phyloP scores from a whole-genome alignment of 2,329 filamentous ascomycete genomes.

The Colletotrichum lindemuthianum region DNA sequence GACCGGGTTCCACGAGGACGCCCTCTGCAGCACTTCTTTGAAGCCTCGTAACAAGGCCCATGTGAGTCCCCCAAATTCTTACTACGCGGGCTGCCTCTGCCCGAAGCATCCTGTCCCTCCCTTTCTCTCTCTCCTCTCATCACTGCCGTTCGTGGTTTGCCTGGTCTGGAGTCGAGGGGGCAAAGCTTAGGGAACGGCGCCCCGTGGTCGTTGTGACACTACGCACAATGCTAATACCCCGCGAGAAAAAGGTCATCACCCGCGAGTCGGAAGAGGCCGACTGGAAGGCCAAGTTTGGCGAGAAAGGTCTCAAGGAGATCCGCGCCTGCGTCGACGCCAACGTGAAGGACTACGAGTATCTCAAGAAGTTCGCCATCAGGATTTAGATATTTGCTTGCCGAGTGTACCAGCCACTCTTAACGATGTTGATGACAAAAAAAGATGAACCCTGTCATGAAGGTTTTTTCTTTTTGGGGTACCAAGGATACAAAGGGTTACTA shows the following conservation, averaged over 20 bases:
- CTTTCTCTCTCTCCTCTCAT: slow-evolving; percentile 13
- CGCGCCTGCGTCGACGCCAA: slow-evolving; percentile 77
- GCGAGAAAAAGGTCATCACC: slow-evolving; percentile 67
- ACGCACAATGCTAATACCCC: slow-evolving; percentile 28
- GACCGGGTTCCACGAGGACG: slow-evolving; percentile 97
- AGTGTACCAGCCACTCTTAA: slow-evolving; percentile 1
- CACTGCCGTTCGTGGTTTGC: slow-evolving; percentile 23
- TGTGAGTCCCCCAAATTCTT: slow-evolving; percentile 53
- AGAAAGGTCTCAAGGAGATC: slow-evolving; percentile 76
- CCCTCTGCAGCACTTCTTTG: slow-evolving; percentile 82
- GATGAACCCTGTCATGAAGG: slow-evolving; percentile 11
- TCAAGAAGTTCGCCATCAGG: slow-evolving; percentile 80
- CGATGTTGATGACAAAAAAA: slow-evolving; percentile 31
- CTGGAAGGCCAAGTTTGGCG: slow-evolving; percentile 80
- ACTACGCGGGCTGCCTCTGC: slow-evolving; percentile 4
- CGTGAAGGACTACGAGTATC: slow-evolving; percentile 79
- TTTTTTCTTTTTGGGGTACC: neutral
- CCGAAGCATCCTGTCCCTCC: slow-evolving; percentile 7
- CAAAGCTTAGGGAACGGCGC: slow-evolving; percentile 2
- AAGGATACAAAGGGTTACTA: too few relatives aligned
- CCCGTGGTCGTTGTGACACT: slow-evolving; percentile 10
- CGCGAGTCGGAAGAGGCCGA: slow-evolving; percentile 74
- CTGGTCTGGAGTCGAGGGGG: neutral
- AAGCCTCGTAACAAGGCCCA: slow-evolving; percentile 73
- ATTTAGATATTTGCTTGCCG: slow-evolving; percentile 48